Conservation (phyloP, 345 rosid genomes). For the Mangifera indica region DNA sequence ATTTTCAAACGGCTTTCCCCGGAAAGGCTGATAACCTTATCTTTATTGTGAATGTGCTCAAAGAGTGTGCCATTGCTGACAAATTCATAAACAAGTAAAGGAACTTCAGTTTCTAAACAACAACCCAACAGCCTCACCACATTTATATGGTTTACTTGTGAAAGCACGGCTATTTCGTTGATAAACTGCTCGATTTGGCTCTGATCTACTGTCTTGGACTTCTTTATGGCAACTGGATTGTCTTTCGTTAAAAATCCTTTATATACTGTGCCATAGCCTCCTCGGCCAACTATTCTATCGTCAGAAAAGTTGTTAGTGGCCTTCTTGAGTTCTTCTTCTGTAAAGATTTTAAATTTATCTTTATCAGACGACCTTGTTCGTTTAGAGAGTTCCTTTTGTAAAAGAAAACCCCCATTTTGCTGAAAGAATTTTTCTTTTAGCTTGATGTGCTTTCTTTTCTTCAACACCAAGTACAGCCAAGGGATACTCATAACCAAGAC, state of each 20-base stretch:
- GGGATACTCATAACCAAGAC: not conserved
- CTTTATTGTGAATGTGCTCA: slow-evolving; percentile 12
- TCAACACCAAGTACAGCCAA: slow-evolving; percentile 14
- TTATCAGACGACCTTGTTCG: not conserved
- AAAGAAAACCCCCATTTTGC: slow-evolving; percentile 27
- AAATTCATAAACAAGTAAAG: not conserved
- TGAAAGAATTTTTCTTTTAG: slow-evolving; percentile 19
- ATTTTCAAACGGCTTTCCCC: slow-evolving; percentile 36
- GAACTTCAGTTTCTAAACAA: not conserved
- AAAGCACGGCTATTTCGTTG: slow-evolving; percentile 24
- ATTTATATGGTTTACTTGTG: slow-evolving; percentile 28
- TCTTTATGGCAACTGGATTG: slow-evolving; percentile 23
- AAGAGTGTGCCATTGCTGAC: slow-evolving; percentile 18
- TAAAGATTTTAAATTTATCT: slow-evolving; percentile 20
- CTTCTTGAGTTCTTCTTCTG: slow-evolving; percentile 27
- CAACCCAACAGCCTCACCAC: slow-evolving; percentile 17
- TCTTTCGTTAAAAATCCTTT: slow-evolving; percentile 15
- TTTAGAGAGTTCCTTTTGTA: slow-evolving; percentile 18
- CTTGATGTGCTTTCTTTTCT: slow-evolving; percentile 13
- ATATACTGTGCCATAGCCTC: slow-evolving; percentile 33
- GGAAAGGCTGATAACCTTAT: not conserved
- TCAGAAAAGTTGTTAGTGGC: slow-evolving; percentile 32
- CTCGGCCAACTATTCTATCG: slow-evolving; percentile 30
- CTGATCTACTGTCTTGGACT: slow-evolving; percentile 11
- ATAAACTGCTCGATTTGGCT: slow-evolving; percentile 26